These are phyloP conservation scores for Coffea humblotiana DNA, from an alignment of 305 asterid genomes.

Conservation along the genomic window DNA sequence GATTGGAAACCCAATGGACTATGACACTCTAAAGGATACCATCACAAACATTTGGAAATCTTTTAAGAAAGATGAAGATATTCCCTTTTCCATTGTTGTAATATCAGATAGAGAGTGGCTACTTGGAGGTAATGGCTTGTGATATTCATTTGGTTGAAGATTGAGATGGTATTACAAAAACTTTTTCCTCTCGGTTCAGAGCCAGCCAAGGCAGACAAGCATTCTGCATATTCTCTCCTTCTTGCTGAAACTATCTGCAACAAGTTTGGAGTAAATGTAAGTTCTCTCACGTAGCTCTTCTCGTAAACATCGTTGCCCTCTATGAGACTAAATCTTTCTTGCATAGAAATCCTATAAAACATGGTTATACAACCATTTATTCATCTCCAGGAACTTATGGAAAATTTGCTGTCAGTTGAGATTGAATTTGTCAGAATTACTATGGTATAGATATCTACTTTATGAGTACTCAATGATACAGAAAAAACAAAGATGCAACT, in stretches of 20 bases:
- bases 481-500: neutral
- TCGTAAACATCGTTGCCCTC: neutral
- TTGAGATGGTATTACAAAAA: constrained; percentile 14
- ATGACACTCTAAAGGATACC: constrained; percentile 69
- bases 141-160: constrained; percentile 13
- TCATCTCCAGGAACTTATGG: neutral
- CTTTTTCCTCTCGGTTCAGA: constrained; percentile 46
- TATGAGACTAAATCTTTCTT: neutral
- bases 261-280: constrained; percentile 80
- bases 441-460: neutral
- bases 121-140: constrained; percentile 68
- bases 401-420: neutral
- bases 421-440: neutral
- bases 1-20: constrained; percentile 97
- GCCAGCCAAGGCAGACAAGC: constrained; percentile 85
- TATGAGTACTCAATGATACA: neutral
- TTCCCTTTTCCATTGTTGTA: constrained; percentile 86
- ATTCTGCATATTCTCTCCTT: constrained; percentile 85
- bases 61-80: constrained; percentile 50
- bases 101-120: constrained; percentile 89
- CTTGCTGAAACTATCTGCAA: constrained; percentile 91
- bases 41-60: constrained; percentile 52
- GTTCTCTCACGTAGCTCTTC: constrained; percentile 4
- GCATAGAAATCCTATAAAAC: neutral
- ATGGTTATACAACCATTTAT: neutral